Conservation (phyloP, 352 stramenopile genomes). For the Elongisporangium anandrum region DNA sequence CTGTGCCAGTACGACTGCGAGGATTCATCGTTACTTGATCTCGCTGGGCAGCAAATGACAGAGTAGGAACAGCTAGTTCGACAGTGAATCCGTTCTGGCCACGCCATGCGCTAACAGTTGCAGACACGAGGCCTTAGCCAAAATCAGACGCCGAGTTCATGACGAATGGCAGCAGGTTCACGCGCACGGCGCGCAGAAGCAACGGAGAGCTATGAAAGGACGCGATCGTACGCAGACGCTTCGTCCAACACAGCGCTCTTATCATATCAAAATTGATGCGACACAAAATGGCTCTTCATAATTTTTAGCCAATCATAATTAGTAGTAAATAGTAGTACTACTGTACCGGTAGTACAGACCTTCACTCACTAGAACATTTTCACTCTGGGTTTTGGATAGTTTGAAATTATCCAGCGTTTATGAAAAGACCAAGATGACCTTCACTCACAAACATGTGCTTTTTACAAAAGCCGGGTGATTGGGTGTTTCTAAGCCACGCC, state of each 20-base stretch:
- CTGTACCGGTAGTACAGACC: too few relatives aligned
- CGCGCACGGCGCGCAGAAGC: conserved; percentile 38
- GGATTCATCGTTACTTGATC: conserved; percentile 29
- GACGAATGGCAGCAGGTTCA: conserved; percentile 42
- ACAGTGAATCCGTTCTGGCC: conserved; percentile 12
- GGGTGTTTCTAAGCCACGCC: not conserved
- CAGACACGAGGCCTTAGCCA: conserved; percentile 1
- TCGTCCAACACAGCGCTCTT: conserved; percentile 7
- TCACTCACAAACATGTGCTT: not conserved
- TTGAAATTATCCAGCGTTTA: too few relatives aligned
- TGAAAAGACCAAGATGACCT: not conserved
- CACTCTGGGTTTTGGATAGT: too few relatives aligned
- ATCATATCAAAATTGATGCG: too few relatives aligned
- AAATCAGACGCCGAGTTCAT: conserved; percentile 7
- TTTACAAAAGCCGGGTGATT: not conserved
- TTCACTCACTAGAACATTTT: too few relatives aligned
- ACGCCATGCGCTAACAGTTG: not conserved
- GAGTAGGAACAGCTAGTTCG: conserved; percentile 59
- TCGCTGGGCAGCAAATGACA: conserved; percentile 48
- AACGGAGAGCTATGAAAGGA: conserved; percentile 29
- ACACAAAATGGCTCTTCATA: too few relatives aligned
- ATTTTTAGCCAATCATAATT: too few relatives aligned
- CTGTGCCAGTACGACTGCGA: conserved; percentile 49
- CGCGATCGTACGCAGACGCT: conserved; percentile 31
- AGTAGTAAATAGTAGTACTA: too few relatives aligned